Conservation (phyloP, 768 basidiomycete genomes). For the Stropharia rugosoannulata region DNA sequence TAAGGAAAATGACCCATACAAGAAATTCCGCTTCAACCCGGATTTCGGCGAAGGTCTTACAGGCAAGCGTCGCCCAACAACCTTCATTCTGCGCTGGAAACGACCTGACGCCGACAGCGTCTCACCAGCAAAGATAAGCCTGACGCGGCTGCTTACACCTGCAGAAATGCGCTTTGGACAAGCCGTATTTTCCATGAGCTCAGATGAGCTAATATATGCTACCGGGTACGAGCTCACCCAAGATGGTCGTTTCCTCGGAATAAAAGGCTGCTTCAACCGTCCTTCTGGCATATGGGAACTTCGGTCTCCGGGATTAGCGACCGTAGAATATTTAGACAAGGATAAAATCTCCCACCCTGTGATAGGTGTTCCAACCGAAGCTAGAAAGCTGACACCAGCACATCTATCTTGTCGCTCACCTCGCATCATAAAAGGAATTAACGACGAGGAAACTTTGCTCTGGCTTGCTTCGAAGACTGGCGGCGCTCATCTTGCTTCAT, state of each 20-base stretch:
- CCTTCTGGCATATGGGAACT: conserved; percentile 58
- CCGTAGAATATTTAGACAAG: neutral
- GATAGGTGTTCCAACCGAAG: conserved; percentile 18
- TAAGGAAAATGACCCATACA: conserved; percentile 24
- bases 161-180: conserved; percentile 49
- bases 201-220: conserved; percentile 43
- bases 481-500: conserved; percentile 60
- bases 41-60: conserved; percentile 63
- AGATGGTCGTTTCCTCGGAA: conserved; percentile 59
- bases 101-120: conserved; percentile 5
- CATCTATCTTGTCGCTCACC: conserved; percentile 60
- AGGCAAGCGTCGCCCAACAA: conserved; percentile 48
- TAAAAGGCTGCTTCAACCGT: conserved; percentile 61
- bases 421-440: conserved; percentile 34
- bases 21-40: conserved; percentile 55
- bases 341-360: conserved; percentile 5
- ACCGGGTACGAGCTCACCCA: conserved; percentile 60
- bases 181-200: conserved; percentile 45
- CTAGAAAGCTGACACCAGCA: conserved; percentile 39
- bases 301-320: conserved; percentile 7
- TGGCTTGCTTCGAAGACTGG: conserved; percentile 58
- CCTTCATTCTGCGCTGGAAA: conserved; percentile 56
- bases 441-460: conserved; percentile 30
- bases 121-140: neutral
- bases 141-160: conserved; percentile 15